Evolutionary conservation across 2,329 filamentous ascomycete species (phyloP), one percentile per base, ranked within the genome.

Genomic region (Colletotrichum lindemuthianum): DNA sequence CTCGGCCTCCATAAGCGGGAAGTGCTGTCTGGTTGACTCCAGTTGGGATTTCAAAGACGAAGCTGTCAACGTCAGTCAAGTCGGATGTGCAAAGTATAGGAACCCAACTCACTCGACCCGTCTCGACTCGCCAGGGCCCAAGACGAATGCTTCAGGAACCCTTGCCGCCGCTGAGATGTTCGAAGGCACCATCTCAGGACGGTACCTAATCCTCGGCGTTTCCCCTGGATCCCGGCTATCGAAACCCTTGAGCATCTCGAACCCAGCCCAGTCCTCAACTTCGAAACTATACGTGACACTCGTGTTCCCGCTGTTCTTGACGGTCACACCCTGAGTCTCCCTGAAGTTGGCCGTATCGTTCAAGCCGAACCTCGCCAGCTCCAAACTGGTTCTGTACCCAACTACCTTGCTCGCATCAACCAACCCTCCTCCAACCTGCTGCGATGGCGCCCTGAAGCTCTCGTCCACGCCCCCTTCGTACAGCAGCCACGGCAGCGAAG

Each of bases 301-400:
- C 16, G 39, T 11, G 10, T 45, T 49, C 1, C 63, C 66, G 2
- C 24, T 13, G 8, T 67, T 67, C 2, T 47, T 9, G 10, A 67
- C 36, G 12, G 15, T 11, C 0, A 63, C 37, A 1, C 13, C 39
- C 52, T 72, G 70, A 5, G 51, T 56, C 24, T 13, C 45, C 8
- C 50, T 69, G 54, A 80, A 76, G 67, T 80, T 69, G n/a, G 72
- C 70, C 33, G 78, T 81, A 61, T 81, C 79, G 60, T 81, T 81
- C 67, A 81, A 75, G 13, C 72, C 73, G 41, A 81, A 73, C 52
- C 74, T 76, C 32, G 70, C 71, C 2, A 74, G 72, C 15, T 73
- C 72, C 33, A 81, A 68, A 32, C 72, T 68, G 7, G 75, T 77
- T 4, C 68, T 72, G 34, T 75, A 72, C 32, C 74, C 71, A 15